phyloP scores from a whole-genome alignment of 106 monocot genomes.

The Amphibolis antarctica region DNA sequence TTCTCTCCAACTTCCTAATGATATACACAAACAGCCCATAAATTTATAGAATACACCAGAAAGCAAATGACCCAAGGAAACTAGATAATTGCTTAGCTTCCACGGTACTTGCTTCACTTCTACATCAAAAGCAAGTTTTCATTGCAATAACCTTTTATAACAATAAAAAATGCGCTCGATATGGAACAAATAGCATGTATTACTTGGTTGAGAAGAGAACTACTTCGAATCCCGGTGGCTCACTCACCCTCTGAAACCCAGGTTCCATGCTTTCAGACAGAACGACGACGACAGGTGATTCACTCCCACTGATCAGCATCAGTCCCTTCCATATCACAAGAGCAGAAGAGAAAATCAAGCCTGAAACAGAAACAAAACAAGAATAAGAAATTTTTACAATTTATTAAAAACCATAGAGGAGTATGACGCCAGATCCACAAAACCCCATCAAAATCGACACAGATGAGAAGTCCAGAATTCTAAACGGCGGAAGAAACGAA shows the following conservation, averaged over 20 bases:
- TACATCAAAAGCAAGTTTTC: too few relatives aligned
- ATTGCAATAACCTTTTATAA: too few relatives aligned
- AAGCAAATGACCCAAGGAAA: too few relatives aligned
- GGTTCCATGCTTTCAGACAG: conserved; percentile 24
- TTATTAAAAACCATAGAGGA: not conserved
- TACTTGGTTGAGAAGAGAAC: not conserved
- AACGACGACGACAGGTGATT: conserved; percentile 23
- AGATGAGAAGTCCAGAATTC: too few relatives aligned
- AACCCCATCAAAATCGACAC: too few relatives aligned
- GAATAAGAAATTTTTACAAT: not conserved
- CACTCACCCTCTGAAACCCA: conserved; percentile 18
- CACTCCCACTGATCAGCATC: conserved; percentile 19
- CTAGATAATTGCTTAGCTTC: too few relatives aligned
- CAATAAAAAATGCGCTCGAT: not conserved
- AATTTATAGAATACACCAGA: too few relatives aligned
- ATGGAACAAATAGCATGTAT: not conserved
- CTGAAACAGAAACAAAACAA: conserved; percentile 7
- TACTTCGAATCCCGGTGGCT: not conserved
- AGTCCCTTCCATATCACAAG: conserved; percentile 24
- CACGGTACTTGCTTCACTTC: too few relatives aligned
- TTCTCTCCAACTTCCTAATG: too few relatives aligned
- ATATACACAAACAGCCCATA: too few relatives aligned
- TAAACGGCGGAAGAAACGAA: too few relatives aligned
- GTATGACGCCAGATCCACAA: not conserved
- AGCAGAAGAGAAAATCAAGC: conserved; percentile 14